Evolutionary conservation across 2,329 filamentous ascomycete species (phyloP).

Genomic region (Aspergillus sp.): DNA sequence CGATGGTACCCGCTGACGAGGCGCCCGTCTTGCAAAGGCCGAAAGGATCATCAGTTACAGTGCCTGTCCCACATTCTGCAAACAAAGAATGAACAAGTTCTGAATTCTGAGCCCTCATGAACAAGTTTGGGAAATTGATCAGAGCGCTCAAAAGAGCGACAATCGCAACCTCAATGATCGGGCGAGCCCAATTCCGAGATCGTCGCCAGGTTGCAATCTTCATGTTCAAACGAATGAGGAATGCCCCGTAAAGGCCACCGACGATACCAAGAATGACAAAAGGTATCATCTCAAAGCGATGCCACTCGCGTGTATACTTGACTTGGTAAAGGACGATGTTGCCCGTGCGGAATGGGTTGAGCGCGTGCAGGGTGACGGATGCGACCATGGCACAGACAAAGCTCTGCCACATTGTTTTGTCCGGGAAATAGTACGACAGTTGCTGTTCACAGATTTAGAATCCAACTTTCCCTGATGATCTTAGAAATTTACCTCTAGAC

Average conservation of each 20-base stretch:
- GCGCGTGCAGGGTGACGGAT: constrained; percentile 84
- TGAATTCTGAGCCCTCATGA: constrained; percentile 89
- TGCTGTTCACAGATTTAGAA: constrained; percentile 53
- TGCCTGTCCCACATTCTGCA: constrained; percentile 71
- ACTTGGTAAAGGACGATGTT: constrained; percentile 97
- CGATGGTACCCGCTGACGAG: constrained; percentile 77
- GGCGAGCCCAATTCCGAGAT: constrained; percentile 67
- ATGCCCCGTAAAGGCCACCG: constrained; percentile 88
- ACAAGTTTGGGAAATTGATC: constrained; percentile 93
- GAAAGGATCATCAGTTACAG: constrained; percentile 73
- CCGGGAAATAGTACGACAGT: constrained; percentile 95
- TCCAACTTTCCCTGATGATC: neutral
- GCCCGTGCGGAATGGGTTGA: constrained; percentile 92
- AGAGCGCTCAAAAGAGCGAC: constrained; percentile 80
- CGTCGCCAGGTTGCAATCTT: constrained; percentile 78
- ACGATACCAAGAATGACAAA: constrained; percentile 84
- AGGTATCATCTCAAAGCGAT: constrained; percentile 88
- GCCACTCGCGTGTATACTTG: constrained; percentile 87
- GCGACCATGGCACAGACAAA: constrained; percentile 99
- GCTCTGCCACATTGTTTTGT: constrained; percentile 99
- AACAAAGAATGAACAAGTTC: constrained; percentile 92
- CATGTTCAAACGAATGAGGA: constrained; percentile 96
- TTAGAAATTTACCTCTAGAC: constrained; percentile 71
- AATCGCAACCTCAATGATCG: constrained; percentile 76
- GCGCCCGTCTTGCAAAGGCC: constrained; percentile 86